Evolutionary conservation across 2,329 filamentous ascomycete species (phyloP).

Genomic region (Venturia nashicola): DNA sequence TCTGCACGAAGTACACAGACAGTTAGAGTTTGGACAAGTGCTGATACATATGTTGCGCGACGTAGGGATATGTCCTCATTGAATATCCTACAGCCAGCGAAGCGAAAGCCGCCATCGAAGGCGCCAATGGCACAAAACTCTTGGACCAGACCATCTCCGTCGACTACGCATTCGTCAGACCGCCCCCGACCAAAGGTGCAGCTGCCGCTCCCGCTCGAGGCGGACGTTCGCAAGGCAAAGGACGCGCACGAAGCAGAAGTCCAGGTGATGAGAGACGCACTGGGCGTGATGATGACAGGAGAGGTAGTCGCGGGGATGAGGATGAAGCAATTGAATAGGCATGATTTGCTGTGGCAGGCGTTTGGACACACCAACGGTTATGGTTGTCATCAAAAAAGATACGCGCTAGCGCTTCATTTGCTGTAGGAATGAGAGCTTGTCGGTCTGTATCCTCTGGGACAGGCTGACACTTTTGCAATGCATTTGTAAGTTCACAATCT

Average conservation of each 20-base stretch:
- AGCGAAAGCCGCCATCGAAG: conserved; percentile 70
- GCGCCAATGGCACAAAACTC: conserved; percentile 63
- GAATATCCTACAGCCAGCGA: conserved; percentile 72
- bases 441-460: background rate
- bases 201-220: conserved; percentile 19
- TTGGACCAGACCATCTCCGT: conserved; percentile 71
- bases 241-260: conserved; percentile 30
- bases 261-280: conserved; percentile 23
- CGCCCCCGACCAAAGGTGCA: conserved; percentile 48
- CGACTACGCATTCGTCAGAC: conserved; percentile 76
- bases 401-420: background rate
- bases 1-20: background rate
- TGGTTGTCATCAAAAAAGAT: background rate
- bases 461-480: background rate
- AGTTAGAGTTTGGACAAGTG: background rate
- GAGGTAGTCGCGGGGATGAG: conserved; percentile 1
- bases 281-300: conserved; percentile 8
- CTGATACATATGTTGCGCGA: background rate
- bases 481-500: background rate
- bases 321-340: background rate
- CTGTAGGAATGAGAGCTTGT: conserved; percentile 1
- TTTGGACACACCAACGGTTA: background rate
- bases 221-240: conserved; percentile 17
- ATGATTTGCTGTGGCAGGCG: background rate
- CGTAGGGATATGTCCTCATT: conserved; percentile 70